These are phyloP conservation scores for Acmispon strigosus DNA, from an alignment of 306 rosid species.

Conservation along the genomic window DNA sequence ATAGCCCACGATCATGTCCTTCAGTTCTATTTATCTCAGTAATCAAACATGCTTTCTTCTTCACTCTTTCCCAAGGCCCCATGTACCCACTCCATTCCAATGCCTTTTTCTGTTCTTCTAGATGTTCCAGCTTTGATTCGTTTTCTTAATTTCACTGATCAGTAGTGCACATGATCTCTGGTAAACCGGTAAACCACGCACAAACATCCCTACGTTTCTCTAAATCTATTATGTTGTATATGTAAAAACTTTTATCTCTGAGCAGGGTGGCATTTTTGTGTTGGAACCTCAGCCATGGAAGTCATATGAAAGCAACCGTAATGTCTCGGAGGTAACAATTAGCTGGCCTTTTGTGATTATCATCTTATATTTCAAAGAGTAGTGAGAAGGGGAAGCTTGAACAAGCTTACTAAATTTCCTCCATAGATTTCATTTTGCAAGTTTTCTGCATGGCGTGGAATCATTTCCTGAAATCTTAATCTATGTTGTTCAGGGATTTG, in stretches of 20 bases:
- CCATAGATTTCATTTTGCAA: neutral
- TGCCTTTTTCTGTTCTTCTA: neutral
- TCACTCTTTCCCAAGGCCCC: neutral
- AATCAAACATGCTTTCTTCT: neutral
- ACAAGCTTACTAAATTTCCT: neutral
- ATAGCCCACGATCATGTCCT: neutral
- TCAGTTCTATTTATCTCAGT: neutral
- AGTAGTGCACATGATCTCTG: neutral
- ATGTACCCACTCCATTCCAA: neutral
- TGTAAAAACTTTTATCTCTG: neutral
- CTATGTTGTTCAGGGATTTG: constrained; percentile 2
- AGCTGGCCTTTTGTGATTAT: neutral
- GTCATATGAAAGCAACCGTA: constrained; percentile 49
- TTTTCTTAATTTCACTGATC: constrained; percentile 1
- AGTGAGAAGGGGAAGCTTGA: constrained; percentile 3
- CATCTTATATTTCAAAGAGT: constrained; percentile 1
- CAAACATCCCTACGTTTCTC: neutral
- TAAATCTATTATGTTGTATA: neutral
- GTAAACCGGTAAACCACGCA: neutral
- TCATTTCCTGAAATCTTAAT: constrained; percentile 2
- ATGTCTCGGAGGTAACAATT: constrained; percentile 34
- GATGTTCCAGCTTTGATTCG: neutral
- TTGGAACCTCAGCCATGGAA: constrained; percentile 99
- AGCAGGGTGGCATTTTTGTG: constrained; percentile 86
- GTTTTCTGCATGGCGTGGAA: neutral